Evolutionary conservation across 768 basidiomycete species (phyloP), one percentile per base, ranked within the genome.

Genomic region (Lentinula sp.): DNA sequence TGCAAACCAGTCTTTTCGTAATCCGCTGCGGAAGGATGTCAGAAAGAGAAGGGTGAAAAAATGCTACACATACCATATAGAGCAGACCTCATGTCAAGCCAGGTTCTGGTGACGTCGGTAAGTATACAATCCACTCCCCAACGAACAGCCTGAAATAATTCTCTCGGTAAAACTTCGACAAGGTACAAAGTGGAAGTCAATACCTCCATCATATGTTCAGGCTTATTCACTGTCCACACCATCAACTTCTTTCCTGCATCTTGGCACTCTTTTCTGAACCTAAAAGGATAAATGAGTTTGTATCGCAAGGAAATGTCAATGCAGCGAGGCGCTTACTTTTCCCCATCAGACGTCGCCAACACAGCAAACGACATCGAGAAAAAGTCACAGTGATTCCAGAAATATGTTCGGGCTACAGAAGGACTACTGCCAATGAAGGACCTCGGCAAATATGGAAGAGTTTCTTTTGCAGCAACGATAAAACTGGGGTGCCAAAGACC

Each of bases 151-250:
- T 91, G 65, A 51, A 43, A 61, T 48, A 54, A 57, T 61, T 16
- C 37, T 59, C 59, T 59, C 51, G 41, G 41, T 33, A 5, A 36
- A 36, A 15, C 37, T 45, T 54, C 8, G 20, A 59, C 23, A 49
- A 59, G 36, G 54, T n/a, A 63, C 54, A 61, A 33, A 54, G 52
- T 13, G 16, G 15, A 58, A 32, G 54, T 55, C 35, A 84, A 46
- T 33, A 87, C 91, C 85, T 94, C 91, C 82, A 92, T 90, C 92
- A 94, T 93, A 68, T 93, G 86, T 58, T 85, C 85, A 9, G 86
- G 86, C 50, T 87, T 81, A 69, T 99, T 99, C 32, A 98, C 96
- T 0, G 97, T 99, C 97, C 95, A 98, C 3, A 94, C 93, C 83
- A 95, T 88, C 60, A 98, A 66, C 65, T 81, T 81, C 81, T 97